phyloP scores from a whole-genome alignment of 768 basidiomycete species.

The Amanita fuliginea region DNA sequence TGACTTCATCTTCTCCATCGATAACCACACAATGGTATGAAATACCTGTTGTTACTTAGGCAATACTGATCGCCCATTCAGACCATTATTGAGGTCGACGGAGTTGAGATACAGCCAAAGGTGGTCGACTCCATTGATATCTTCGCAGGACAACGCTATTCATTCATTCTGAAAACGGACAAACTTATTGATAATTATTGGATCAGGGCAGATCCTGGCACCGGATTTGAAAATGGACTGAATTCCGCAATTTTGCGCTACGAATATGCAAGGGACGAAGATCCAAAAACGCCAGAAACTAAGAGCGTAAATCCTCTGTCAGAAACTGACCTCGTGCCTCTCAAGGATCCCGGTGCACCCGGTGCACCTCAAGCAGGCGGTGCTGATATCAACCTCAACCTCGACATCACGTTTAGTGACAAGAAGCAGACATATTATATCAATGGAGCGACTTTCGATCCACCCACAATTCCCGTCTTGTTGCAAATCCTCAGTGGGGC shows the following conservation, averaged over 20 bases:
- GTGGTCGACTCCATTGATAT: constrained; percentile 30
- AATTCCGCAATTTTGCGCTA: constrained; percentile 49
- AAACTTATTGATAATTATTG: constrained; percentile 31
- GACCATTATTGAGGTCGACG: constrained; percentile 31
- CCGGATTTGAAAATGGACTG: constrained; percentile 22
- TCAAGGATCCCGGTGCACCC: constrained; percentile 11
- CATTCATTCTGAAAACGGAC: constrained; percentile 28
- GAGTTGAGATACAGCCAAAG: constrained; percentile 19
- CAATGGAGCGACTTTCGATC: constrained; percentile 19
- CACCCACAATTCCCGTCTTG: constrained; percentile 40
- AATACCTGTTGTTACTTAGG: constrained; percentile 3
- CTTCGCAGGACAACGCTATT: constrained; percentile 34
- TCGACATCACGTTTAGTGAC: constrained; percentile 11
- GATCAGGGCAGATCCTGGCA: constrained; percentile 27
- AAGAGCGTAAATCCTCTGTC: background rate
- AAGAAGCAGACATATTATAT: constrained; percentile 13
- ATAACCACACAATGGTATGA: constrained; percentile 25
- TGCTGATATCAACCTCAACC: constrained; percentile 15
- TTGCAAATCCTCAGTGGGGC: constrained; percentile 51
- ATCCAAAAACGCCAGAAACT: constrained; percentile 22
- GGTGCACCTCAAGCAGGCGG: constrained; percentile 12
- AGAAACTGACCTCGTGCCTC: constrained; percentile 7
- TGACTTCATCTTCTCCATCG: constrained; percentile 31
- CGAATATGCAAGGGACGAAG: constrained; percentile 22
- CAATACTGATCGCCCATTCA: background rate